Percentiles rank a stretch among this genome's conserved stretches.
Conservation (phyloP, 768 basidiomycete genomes). For the Megacollybia marginata region DNA sequence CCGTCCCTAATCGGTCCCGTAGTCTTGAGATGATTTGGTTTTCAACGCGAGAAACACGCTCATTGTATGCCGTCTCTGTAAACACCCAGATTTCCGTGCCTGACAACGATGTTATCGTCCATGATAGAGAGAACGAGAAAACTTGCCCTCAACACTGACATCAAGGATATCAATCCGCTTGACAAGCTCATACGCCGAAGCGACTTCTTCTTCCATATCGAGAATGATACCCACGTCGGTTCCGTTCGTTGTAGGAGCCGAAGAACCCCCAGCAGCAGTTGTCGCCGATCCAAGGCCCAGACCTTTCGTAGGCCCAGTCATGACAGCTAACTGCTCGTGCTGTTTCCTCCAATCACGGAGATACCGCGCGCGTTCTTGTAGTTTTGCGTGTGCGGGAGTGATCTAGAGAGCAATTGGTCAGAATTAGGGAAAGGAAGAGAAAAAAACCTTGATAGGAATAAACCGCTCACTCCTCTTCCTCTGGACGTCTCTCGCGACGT, state of each 20-base stretch:
- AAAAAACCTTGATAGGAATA: constrained; percentile 89
- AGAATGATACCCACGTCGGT: constrained; percentile 75
- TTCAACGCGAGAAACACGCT: constrained; percentile 93
- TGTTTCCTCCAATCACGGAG: constrained; percentile 91
- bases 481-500: constrained; percentile 88
- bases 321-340: constrained; percentile 94
- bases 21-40: constrained; percentile 96
- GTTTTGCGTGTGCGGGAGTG: constrained; percentile 77
- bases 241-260: constrained; percentile 32
- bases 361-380: constrained; percentile 84
- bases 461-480: constrained; percentile 86
- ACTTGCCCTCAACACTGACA: constrained; percentile 77
- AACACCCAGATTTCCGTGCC: constrained; percentile 98
- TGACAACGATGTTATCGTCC: constrained; percentile 39
- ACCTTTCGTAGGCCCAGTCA: constrained; percentile 93
- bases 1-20: constrained; percentile 87
- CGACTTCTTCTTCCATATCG: constrained; percentile 97
- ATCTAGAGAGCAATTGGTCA: no score
- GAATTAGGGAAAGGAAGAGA: no score
- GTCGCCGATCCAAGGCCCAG: constrained; percentile 33
- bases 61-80: constrained; percentile 96
- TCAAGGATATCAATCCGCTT: constrained; percentile 96
- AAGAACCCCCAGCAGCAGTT: neutral
- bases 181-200: constrained; percentile 93
- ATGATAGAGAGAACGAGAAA: neutral